These are phyloP conservation scores for Lepidium sativum DNA, from an alignment of 345 rosid genomes.

Conservation along the genomic window DNA sequence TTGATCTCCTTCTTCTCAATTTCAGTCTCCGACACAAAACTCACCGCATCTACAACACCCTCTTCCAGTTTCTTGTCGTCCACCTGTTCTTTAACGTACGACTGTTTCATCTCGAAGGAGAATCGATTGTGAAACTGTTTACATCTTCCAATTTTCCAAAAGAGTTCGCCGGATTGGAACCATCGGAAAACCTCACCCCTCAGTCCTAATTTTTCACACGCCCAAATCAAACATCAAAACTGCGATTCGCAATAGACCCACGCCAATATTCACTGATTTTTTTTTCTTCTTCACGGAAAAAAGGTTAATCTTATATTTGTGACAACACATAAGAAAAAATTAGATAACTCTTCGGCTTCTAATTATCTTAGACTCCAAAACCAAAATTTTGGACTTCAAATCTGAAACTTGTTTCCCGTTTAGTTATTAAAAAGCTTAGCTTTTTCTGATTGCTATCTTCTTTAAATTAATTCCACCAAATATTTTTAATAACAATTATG, in stretches of 20 bases:
- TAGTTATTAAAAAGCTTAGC: too few species aligned
- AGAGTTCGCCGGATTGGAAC: constrained; percentile 85
- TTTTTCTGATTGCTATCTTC: too few species aligned
- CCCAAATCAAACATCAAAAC: not conserved
- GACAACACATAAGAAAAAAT: too few species aligned
- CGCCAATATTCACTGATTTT: not conserved
- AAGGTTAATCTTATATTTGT: too few species aligned
- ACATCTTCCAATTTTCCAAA: constrained; percentile 50
- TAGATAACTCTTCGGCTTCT: too few species aligned
- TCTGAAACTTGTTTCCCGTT: too few species aligned
- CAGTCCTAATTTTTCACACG: not conserved
- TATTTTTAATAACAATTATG: too few species aligned
- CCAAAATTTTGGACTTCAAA: too few species aligned
- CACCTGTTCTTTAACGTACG: constrained; percentile 37
- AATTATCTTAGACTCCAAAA: too few species aligned
- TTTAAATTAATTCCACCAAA: too few species aligned
- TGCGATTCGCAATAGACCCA: not conserved
- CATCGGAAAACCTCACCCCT: constrained; percentile 28
- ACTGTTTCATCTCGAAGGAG: constrained; percentile 59
- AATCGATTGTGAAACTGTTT: constrained; percentile 28
- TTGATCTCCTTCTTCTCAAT: not conserved
- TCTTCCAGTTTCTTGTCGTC: constrained; percentile 26
- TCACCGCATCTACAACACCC: constrained; percentile 25
- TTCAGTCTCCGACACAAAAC: constrained; percentile 20
- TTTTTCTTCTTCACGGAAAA: too few species aligned